Evolutionary conservation across 2,329 filamentous ascomycete species (phyloP), one percentile per base, ranked within the genome.

Genomic region (Elsinoe necatrix): DNA sequence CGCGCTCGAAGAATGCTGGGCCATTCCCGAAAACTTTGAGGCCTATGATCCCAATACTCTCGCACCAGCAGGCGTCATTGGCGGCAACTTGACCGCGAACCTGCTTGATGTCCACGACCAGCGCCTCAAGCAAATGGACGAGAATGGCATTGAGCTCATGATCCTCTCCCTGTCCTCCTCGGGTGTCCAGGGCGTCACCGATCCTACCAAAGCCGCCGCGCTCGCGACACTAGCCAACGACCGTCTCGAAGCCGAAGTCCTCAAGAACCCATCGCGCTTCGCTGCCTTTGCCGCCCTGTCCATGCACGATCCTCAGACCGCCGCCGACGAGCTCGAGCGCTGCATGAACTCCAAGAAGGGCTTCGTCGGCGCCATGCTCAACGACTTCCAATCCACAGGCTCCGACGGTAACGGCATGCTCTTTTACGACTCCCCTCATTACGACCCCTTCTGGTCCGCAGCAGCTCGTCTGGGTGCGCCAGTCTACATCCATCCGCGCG

Each of bases 401-500:
- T 63, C 63, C 52, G 59, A 66, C 34, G 69, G 68, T 16, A 64
- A 60, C 37, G 29, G 23, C 48, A 52, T 52, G 48, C 29, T 52
- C 48, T 69, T 67, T 60, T 70, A 66, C 62, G 68, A 71, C 48
- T 65, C 64, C 37, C 50, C 56, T 0, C 43, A 58, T 12, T 67
- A 68, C 62, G 69, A 68, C 63, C 61, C 61, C 7, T 60, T 67
- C n/a, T 67, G 64, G 37, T 61, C 31, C 3, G 57, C 50, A 31
- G 65, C 62, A 43, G 67, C 72, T 52, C 69, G 73, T 18, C 68
- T 80, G 0, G 73, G 78, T 57, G 75, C 78, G 1, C 75, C 77
- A 0, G 67, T 79, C 20, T 80, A 80, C 61, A 68, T 80, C 21
- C 78, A 80, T 58, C 77, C 77, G 6, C 72, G 48, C 29, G 48